Base-by-base conservation (phyloP, 176 grass and related monocot genomes). In the Oryza australiensis region DNA sequence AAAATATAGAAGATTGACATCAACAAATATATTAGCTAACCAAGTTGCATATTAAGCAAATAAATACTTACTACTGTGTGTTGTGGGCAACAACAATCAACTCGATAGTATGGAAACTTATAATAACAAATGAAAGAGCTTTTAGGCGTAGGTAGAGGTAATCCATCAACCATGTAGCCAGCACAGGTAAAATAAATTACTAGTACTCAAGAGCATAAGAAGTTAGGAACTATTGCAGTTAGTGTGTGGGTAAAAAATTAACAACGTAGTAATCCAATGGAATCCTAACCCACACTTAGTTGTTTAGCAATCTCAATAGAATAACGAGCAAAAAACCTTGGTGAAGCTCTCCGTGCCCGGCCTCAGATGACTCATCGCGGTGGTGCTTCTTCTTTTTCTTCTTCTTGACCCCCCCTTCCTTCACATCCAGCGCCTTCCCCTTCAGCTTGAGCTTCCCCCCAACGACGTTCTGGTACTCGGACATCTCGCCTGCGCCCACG, bases 371-470 rank as follows among this genome's bases (percentile, higher is more conserved):
- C 70, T 83, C 87, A 68, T 97, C 85, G 33, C 45, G 59, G 53
- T 87, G 77, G 22, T 87, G 80, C 77, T 92, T 87, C 80, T 88
- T 89, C 70, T 94, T 94, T 67, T 97, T 94, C 82, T 97, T 94
- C 62, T 94, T 94, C 72, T 94, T 97, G 62, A 97, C 75, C 9
- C 90, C 90, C 22, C 88, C 88, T 45, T 89, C 88, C 83, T 97
- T 94, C 12, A 97, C 95, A 83, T 97, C 92, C 46, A 97, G 70
- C 43, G 90, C 84, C 72, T 97, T 97, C 42, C 95, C 95, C 66
- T 97, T 94, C 81, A 97, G 78, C 88, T 87, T 97, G 59, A 97
- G 88, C 88, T 42, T 91, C 9, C 94, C 94, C 11, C 78, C 90
- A 26, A 94, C 92, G 40, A 94, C 86, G 55, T 94, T 97, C 76